Percentiles rank a stretch among this genome's conserved stretches.
Evolutionary conservation across 2,329 filamentous ascomycete species (phyloP).

Genomic region (Colletotrichum tropicicola): DNA sequence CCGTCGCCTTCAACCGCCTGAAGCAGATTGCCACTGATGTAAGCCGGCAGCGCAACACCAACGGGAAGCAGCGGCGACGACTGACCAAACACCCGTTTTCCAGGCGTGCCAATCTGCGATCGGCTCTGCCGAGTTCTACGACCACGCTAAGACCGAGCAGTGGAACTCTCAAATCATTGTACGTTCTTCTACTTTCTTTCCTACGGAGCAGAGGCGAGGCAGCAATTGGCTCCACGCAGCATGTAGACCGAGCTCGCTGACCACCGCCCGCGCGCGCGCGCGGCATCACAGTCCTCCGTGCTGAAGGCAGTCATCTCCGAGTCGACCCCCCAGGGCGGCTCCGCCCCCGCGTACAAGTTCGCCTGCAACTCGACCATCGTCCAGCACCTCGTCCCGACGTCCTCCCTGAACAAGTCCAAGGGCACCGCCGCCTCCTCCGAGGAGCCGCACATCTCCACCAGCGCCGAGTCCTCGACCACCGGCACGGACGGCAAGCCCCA

Average conservation of each 20-base stretch:
- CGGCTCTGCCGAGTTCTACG: conserved; percentile 79
- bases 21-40: conserved; percentile 89
- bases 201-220: no score
- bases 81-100: conserved; percentile 20
- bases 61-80: not conserved
- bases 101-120: conserved; percentile 87
- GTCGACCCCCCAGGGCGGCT: conserved; percentile 65
- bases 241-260: not conserved
- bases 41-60: conserved; percentile 43
- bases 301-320: conserved; percentile 82
- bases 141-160: conserved; percentile 82
- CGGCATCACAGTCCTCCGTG: conserved; percentile 70
- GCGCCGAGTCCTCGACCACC: conserved; percentile 59
- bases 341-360: conserved; percentile 83
- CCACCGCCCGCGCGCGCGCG: not conserved
- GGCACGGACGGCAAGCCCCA: conserved; percentile 71
- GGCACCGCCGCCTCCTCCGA: conserved; percentile 58
- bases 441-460: conserved; percentile 64
- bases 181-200: conserved; percentile 50
- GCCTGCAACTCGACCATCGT: conserved; percentile 98
- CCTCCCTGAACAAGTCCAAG: conserved; percentile 68
- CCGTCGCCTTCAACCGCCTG: conserved; percentile 78
- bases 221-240: no score
- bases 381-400: conserved; percentile 83
- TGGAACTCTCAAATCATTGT: conserved; percentile 98